These are phyloP conservation scores for Boletellus emodensis DNA, from an alignment of 768 basidiomycete genomes.

Conservation along the genomic window DNA sequence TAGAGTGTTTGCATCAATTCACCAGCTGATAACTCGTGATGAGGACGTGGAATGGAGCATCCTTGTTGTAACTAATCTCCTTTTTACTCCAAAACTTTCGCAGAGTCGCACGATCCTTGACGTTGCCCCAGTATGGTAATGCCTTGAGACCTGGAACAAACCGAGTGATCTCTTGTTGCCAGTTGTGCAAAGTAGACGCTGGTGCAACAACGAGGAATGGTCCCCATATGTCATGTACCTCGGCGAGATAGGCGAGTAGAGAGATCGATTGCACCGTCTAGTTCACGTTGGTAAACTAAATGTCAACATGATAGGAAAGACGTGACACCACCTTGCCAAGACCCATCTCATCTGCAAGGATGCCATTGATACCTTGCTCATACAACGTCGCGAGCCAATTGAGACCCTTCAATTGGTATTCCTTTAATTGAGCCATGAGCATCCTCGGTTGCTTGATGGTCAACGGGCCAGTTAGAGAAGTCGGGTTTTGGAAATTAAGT, in stretches of 20 bases:
- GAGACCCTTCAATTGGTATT: conserved; percentile 96
- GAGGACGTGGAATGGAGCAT: conserved; percentile 94
- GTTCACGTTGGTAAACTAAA: not conserved
- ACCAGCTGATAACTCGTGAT: conserved; percentile 97
- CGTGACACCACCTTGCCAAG: conserved; percentile 65
- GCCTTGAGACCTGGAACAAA: conserved; percentile 94
- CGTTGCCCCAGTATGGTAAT: conserved; percentile 96
- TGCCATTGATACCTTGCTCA: conserved; percentile 99
- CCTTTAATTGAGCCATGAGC: conserved; percentile 95
- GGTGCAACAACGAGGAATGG: conserved; percentile 98
- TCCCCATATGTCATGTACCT: conserved; percentile 98
- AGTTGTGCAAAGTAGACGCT: conserved; percentile 95
- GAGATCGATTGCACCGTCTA: conserved; percentile 98
- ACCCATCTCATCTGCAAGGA: conserved; percentile 99
- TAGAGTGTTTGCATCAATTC: conserved; percentile 22
- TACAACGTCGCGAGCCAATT: conserved; percentile 98
- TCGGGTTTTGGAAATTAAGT: conserved; percentile 98
- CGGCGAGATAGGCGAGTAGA: conserved; percentile 90
- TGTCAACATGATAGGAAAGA: not conserved
- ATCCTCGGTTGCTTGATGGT: conserved; percentile 91
- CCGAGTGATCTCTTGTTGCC: conserved; percentile 97
- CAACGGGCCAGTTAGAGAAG: conserved; percentile 77
- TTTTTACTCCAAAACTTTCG: conserved; percentile 99
- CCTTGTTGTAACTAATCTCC: conserved; percentile 90
- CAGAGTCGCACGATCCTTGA: conserved; percentile 90